Percentiles rank a stretch among this genome's conserved stretches.
Evolutionary conservation across 129 eudicot genomes (phyloP).

Genomic region (Solidago caesia): DNA sequence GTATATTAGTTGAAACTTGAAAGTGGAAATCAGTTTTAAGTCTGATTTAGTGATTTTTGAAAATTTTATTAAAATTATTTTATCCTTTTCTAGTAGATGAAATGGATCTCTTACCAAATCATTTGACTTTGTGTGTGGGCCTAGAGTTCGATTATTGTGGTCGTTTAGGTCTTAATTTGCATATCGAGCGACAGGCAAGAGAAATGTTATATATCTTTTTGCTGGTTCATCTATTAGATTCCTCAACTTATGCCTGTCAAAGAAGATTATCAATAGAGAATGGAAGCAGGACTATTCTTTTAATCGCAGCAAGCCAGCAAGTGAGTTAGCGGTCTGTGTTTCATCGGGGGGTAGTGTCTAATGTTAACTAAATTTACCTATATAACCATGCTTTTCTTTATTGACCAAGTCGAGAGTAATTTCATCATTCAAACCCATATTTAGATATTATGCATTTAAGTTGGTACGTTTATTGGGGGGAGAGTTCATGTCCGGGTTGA

Average conservation of each 20-base stretch:
- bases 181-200: not conserved
- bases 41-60: not conserved
- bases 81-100: not conserved
- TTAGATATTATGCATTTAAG: not conserved
- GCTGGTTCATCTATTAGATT: conserved; percentile 3
- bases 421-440: not conserved
- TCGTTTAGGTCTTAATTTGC: not conserved
- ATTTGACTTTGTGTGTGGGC: conserved; percentile 6
- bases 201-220: not conserved
- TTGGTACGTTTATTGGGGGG: not conserved
- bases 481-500: not conserved
- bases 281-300: conserved; percentile 3
- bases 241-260: conserved; percentile 3
- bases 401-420: conserved; percentile 11
- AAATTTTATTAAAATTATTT: not conserved
- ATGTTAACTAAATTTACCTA: not conserved
- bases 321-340: conserved; percentile 3
- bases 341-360: conserved; percentile 7
- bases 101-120: conserved; percentile 2
- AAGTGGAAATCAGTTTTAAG: not conserved
- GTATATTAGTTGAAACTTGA: not conserved
- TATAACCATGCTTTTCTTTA: not conserved
- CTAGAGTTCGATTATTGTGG: conserved; percentile 4
- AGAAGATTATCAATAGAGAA: conserved; percentile 6
- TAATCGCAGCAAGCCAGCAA: not conserved